phyloP scores from a whole-genome alignment of 192 early-diverging fungal genomes.

The Backusella circina region DNA sequence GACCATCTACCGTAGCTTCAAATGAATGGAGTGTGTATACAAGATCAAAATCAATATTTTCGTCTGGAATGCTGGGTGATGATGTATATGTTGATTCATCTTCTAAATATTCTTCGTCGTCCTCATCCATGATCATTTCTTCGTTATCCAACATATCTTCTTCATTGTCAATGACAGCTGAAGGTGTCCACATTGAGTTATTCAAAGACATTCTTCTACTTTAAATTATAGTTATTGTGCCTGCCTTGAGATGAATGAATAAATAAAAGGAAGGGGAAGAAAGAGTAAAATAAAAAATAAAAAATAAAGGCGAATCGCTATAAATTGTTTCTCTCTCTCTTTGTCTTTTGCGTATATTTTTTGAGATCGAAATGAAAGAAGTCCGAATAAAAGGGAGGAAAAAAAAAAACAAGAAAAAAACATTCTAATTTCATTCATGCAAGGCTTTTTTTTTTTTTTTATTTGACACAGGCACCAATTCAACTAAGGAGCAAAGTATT shows the following conservation, averaged over 20 bases:
- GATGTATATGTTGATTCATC: slow-evolving; percentile 36
- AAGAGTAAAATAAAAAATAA: too few species aligned
- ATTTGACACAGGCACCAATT: background rate
- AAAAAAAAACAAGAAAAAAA: background rate
- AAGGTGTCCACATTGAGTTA: background rate
- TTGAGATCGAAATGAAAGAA: background rate
- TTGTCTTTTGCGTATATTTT: background rate
- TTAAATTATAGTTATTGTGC: background rate
- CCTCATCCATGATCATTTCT: slow-evolving; percentile 26
- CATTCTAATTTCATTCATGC: background rate
- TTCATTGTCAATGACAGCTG: slow-evolving; percentile 5
- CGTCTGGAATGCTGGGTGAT: slow-evolving; percentile 41
- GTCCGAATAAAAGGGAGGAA: background rate
- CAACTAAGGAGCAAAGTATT: background rate
- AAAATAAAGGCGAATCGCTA: background rate
- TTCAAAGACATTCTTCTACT: background rate
- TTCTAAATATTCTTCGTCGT: slow-evolving; percentile 33
- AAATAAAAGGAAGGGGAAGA: background rate
- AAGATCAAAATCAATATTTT: slow-evolving; percentile 65
- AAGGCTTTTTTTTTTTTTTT: background rate
- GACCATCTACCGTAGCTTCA: slow-evolving; percentile 76
- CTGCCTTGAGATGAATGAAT: background rate
- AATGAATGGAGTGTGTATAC: slow-evolving; percentile 84
- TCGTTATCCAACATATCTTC: slow-evolving; percentile 22
- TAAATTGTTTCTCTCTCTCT: background rate